These are phyloP conservation scores for Xylaria sp. DNA, from an alignment of 2,329 filamentous ascomycete species.

Conservation along the genomic window DNA sequence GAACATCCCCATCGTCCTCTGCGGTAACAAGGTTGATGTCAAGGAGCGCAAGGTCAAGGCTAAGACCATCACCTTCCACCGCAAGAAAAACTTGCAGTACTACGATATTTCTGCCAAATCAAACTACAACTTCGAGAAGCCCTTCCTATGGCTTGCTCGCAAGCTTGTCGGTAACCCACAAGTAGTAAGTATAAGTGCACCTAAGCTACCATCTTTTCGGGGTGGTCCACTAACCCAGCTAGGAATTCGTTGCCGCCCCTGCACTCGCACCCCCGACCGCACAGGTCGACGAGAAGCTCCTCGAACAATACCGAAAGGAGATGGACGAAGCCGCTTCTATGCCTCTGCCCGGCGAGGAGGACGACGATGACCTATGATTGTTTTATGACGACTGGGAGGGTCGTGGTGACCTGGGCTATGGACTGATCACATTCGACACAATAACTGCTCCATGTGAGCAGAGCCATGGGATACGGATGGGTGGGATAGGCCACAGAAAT, in stretches of 20 bases:
- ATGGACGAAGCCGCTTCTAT: slow-evolving; percentile 82
- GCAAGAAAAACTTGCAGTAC: slow-evolving; percentile 99
- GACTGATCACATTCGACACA: slow-evolving; percentile 27
- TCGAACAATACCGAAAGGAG: slow-evolving; percentile 86
- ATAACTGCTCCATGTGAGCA: slow-evolving; percentile 28
- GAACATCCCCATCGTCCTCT: slow-evolving; percentile 98
- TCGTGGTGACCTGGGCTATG: slow-evolving; percentile 31
- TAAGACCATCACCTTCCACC: slow-evolving; percentile 99
- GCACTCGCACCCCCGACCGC: slow-evolving; percentile 95
- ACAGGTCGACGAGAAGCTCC: slow-evolving; percentile 83
- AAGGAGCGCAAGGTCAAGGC: slow-evolving; percentile 99
- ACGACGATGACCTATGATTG: slow-evolving; percentile 74
- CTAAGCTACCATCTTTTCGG: slow-evolving; percentile 9
- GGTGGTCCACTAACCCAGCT: slow-evolving; percentile 45
- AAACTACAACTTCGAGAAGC: slow-evolving; percentile 99
- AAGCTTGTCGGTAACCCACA: slow-evolving; percentile 96
- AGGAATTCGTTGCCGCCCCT: slow-evolving; percentile 97
- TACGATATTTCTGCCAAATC: slow-evolving; percentile 99
- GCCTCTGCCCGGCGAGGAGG: slow-evolving; percentile 95
- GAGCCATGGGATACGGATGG: slow-evolving; percentile 38
- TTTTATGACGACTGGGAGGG: slow-evolving; percentile 37
- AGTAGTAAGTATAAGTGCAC: slow-evolving; percentile 67
- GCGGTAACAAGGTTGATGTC: slow-evolving; percentile 99
- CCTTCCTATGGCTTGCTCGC: slow-evolving; percentile 98
- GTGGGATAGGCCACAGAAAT: slow-evolving; percentile 45